Conservation (phyloP, 495 filamentous ascomycete species). For the Neurospora terricola region DNA sequence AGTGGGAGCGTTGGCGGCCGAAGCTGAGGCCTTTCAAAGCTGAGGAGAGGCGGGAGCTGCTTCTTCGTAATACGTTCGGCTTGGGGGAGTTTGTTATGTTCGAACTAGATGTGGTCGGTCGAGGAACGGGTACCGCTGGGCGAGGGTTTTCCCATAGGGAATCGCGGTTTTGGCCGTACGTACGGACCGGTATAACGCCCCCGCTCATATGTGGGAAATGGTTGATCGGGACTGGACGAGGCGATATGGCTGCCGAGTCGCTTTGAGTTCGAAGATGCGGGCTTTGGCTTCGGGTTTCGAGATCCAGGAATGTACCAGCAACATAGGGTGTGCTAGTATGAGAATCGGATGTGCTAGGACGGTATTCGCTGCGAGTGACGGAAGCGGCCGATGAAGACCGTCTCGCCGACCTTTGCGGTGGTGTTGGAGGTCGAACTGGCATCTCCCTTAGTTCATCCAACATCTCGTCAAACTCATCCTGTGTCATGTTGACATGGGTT, state of each 20-base stretch:
- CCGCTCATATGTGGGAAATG: not conserved
- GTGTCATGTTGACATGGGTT: not conserved
- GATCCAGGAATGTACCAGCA: not conserved
- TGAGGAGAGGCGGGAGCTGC: slow-evolving; percentile 24
- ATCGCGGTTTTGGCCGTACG: not conserved
- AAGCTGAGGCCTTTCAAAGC: slow-evolving; percentile 13
- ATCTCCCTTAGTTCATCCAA: slow-evolving; percentile 24
- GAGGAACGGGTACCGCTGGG: slow-evolving; percentile 3
- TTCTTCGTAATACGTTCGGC: slow-evolving; percentile 16
- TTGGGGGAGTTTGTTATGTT: not conserved
- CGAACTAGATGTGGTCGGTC: slow-evolving; percentile 3
- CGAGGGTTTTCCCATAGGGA: slow-evolving; percentile 11
- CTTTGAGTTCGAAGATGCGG: not conserved
- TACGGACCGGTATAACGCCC: not conserved
- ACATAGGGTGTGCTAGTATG: not conserved
- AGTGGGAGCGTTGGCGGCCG: not conserved
- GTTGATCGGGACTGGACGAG: not conserved
- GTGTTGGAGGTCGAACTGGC: slow-evolving; percentile 26
- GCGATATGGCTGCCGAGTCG: not conserved
- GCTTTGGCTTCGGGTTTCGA: not conserved
- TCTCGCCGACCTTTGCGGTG: slow-evolving; percentile 28
- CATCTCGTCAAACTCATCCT: slow-evolving; percentile 28
- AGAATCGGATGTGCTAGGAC: slow-evolving; percentile 4
- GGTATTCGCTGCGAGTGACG: not conserved
- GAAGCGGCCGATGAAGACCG: slow-evolving; percentile 10